Base-by-base conservation (phyloP, 495 filamentous ascomycete genomes). In the Aspergillus cavernicola region DNA sequence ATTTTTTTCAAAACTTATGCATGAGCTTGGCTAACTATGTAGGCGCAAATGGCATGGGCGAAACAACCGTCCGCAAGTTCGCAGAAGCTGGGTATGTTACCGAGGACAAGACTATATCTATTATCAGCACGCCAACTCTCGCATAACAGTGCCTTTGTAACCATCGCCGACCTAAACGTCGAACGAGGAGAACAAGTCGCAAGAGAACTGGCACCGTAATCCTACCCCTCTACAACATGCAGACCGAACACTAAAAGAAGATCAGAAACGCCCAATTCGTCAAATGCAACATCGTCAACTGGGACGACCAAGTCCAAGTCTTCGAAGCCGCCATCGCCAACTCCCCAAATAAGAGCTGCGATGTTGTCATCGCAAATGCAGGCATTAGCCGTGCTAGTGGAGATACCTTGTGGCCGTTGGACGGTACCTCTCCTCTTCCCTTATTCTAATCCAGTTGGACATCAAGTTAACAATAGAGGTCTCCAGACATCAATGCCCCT, bases 11-110 rank as follows among this genome's bases (percentile, higher is more conserved):
- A n/a, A n/a, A n/a, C n/a, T n/a, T n/a, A n/a, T n/a, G n/a, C n/a
- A n/a, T n/a, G n/a, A n/a, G 2, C 9, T 43, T 50, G 11, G 31
- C 31, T 33, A 13, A 33, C 31, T 10, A 33, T 4, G 11, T 57
- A 44, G 67, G 69, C 36, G 71, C 67, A 44, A 72, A 70, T 58
- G 72, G 72, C 31, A 76, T 76, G 47, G 72, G 71, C 45, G 66
- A 72, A 54, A 65, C 60, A 5, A 69, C 59, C 16, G 66, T 70
- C 9, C 61, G 62, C 2, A 53, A 65, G 2, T 67, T 73, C 48
- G 62, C 62, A 1, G 61, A 57, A 6, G 61, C 61, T 28, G 67
- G 68, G 39, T 47, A 38, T 9, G 24, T 28, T 9, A n/a, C n/a
- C n/a, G n/a, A n/a, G n/a, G n/a, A n/a, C n/a, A n/a, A n/a, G n/a